A percentile compares a stretch with the other conserved stretches of the same genome.
Conservation (phyloP, 164 flowering plant species). For the Annona squamosa region DNA sequence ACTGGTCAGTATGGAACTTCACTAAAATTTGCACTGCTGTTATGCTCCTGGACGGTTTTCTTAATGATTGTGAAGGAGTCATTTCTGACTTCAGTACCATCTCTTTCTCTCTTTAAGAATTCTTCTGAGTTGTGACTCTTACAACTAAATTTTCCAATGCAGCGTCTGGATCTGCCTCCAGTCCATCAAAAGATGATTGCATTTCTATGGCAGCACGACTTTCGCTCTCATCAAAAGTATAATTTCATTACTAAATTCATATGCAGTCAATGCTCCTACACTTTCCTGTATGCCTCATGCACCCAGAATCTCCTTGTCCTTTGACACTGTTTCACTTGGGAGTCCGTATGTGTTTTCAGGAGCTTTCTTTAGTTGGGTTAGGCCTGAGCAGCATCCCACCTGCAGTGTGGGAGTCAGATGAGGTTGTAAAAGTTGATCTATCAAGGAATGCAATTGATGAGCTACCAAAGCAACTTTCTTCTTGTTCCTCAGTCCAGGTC, state of each 20-base stretch:
- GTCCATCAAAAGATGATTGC: slow-evolving; percentile 45
- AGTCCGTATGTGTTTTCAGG: slow-evolving; percentile 37
- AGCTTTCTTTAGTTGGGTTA: slow-evolving; percentile 61
- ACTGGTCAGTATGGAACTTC: not conserved
- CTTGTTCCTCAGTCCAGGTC: slow-evolving; percentile 72
- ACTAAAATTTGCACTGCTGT: not conserved
- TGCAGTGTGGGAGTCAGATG: slow-evolving; percentile 71
- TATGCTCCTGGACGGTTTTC: not conserved
- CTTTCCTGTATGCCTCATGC: not conserved
- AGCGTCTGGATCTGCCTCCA: slow-evolving; percentile 42
- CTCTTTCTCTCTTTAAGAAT: not conserved
- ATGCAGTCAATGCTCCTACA: not conserved
- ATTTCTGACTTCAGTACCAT: not conserved
- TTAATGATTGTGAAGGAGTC: not conserved
- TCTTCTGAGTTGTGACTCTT: not conserved
- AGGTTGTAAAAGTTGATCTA: slow-evolving; percentile 68
- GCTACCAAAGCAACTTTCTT: slow-evolving; percentile 67
- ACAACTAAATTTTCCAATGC: slow-evolving; percentile 16
- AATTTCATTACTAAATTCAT: not conserved
- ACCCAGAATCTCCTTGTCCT: not conserved
- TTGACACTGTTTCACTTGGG: not conserved
- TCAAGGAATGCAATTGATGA: slow-evolving; percentile 68
- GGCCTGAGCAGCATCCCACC: slow-evolving; percentile 64
- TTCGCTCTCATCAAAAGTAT: slow-evolving; percentile 77
- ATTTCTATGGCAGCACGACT: slow-evolving; percentile 64